Evolutionary conservation across 1,139 yeast species (phyloP).

Genomic region (Candida gigantensis): DNA sequence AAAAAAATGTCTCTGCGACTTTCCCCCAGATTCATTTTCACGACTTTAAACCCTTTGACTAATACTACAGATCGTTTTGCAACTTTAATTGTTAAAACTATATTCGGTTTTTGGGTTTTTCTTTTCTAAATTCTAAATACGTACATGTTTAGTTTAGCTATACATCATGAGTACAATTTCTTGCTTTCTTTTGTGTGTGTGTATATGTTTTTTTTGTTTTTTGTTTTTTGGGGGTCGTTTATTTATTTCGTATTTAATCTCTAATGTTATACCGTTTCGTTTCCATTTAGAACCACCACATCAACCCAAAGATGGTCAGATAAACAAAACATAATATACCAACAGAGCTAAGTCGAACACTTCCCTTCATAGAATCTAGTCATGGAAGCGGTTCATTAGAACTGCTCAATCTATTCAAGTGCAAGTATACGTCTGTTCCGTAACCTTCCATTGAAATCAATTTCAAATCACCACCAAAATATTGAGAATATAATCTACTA

Average conservation of each 20-base stretch:
- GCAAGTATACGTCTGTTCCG: slow-evolving; percentile 90
- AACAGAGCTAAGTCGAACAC: slow-evolving; percentile 9
- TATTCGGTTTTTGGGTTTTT: neutral
- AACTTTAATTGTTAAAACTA: neutral
- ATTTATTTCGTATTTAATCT: too few relatives aligned
- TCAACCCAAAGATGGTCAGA: slow-evolving; percentile 5
- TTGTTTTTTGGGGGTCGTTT: too few relatives aligned
- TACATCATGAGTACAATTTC: too few relatives aligned
- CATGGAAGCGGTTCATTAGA: slow-evolving; percentile 49
- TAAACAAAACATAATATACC: slow-evolving; percentile 3
- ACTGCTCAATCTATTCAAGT: slow-evolving; percentile 60
- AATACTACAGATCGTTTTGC: neutral
- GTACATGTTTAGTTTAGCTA: neutral
- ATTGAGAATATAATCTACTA: slow-evolving; percentile 80
- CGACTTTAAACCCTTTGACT: too few relatives aligned
- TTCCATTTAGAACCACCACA: slow-evolving; percentile 3
- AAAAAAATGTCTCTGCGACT: too few relatives aligned
- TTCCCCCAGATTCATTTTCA: neutral
- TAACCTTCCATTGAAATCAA: slow-evolving; percentile 91
- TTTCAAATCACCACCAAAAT: slow-evolving; percentile 88
- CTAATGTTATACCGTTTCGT: neutral
- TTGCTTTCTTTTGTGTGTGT: too few relatives aligned
- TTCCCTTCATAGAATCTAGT: slow-evolving; percentile 12
- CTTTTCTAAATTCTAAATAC: neutral
- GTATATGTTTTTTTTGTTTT: too few relatives aligned